These are phyloP conservation scores for Dictyostelium brefeldianum DNA, from an alignment of 78 protist species.

Conservation along the genomic window DNA sequence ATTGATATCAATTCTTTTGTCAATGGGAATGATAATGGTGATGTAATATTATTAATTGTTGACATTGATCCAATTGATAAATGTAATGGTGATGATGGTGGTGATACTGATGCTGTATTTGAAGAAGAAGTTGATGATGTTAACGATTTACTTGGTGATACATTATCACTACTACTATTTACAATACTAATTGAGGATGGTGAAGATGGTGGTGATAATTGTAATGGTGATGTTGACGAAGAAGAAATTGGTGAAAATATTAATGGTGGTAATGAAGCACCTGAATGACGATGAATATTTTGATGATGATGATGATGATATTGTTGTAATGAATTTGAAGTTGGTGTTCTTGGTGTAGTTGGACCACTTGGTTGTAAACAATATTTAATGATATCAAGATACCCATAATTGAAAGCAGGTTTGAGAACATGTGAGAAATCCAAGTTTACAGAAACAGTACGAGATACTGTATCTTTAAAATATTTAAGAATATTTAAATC, in stretches of 20 bases:
- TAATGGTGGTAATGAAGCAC: not conserved
- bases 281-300: not conserved
- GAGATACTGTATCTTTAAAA: not conserved
- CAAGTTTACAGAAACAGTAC: constrained; percentile 5
- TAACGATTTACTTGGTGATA: not conserved
- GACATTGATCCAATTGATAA: not conserved
- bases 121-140: not conserved
- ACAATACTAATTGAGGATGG: not conserved
- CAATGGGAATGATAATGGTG: constrained; percentile 11
- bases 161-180: not conserved
- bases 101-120: not conserved
- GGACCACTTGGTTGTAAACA: constrained; percentile 5
- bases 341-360: constrained; percentile 10
- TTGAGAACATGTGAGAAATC: not conserved
- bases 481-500: constrained; percentile 7
- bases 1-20: not conserved
- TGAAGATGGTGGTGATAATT: not conserved
- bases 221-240: not conserved
- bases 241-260: not conserved
- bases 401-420: constrained; percentile 6
- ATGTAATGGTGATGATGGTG: not conserved
- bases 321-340: not conserved
- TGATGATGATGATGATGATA: not conserved
- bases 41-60: not conserved
- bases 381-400: constrained; percentile 8